Percentiles rank a stretch among this genome's conserved stretches.
Conservation (phyloP, 345 rosid species). For the Dipteronia dyeriana region DNA sequence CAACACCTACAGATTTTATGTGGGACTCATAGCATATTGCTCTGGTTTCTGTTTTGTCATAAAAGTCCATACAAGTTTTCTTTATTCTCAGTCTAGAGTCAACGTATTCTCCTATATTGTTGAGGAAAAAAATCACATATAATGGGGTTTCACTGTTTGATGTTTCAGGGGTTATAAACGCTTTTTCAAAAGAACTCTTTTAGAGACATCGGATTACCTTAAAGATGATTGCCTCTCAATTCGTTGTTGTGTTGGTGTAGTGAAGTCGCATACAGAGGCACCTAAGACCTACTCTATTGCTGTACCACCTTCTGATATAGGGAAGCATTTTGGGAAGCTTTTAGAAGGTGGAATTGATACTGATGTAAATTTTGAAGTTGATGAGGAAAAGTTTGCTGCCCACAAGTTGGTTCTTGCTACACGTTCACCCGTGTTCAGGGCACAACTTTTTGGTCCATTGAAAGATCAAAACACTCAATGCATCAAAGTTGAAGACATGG, state of each 20-base stretch:
- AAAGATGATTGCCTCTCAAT: constrained; percentile 70
- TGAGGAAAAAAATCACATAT: constrained; percentile 8
- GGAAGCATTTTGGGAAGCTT: constrained; percentile 58
- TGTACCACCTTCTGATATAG: constrained; percentile 60
- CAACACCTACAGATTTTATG: background rate
- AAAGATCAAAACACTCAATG: constrained; percentile 49
- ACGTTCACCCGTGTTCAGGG: constrained; percentile 80
- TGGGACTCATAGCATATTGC: background rate
- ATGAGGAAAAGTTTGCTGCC: constrained; percentile 63
- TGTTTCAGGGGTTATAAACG: constrained; percentile 82
- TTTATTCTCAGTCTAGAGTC: constrained; percentile 26
- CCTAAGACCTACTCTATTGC: constrained; percentile 62
- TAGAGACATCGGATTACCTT: constrained; percentile 69
- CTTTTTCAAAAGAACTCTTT: constrained; percentile 63
- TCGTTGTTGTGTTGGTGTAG: constrained; percentile 75
- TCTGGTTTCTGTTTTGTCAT: background rate
- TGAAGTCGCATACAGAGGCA: constrained; percentile 68
- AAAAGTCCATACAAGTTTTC: background rate
- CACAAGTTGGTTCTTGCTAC: constrained; percentile 76
- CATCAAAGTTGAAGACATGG: constrained; percentile 62
- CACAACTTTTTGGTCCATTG: constrained; percentile 79
- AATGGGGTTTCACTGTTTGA: constrained; percentile 9
- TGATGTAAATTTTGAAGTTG: constrained; percentile 62
- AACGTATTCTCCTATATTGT: background rate
- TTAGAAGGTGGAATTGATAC: constrained; percentile 56